These are phyloP conservation scores for Athelia sp. DNA, from an alignment of 1,284 basidiomycete species.

Conservation along the genomic window DNA sequence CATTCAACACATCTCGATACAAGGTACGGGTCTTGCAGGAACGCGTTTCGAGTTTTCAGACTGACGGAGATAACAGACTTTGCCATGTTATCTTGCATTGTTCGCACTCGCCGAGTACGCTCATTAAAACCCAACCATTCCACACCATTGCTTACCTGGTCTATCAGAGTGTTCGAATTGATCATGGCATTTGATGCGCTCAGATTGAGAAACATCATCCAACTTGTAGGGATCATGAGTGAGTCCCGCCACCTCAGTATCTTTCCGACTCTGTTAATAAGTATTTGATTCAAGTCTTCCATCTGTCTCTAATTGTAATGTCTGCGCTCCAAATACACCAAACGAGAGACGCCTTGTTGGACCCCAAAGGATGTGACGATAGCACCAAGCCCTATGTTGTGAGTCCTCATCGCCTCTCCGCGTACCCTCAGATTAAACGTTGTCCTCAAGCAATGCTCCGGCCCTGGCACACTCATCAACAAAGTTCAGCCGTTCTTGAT, in stretches of 20 bases:
- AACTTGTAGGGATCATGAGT: conserved; percentile 34
- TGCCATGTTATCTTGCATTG: conserved; percentile 21
- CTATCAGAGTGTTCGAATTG: conserved; percentile 15
- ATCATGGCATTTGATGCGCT: conserved; percentile 19
- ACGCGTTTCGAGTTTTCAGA: conserved; percentile 1
- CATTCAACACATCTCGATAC: conserved; percentile 1
- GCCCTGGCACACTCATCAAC: conserved; percentile 34
- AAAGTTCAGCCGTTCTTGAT: conserved; percentile 39
- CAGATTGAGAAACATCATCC: conserved; percentile 25
- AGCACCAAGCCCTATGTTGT: conserved; percentile 1
- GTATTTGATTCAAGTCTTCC: conserved; percentile 57
- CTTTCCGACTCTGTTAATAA: too few relatives aligned
- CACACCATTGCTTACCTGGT: background rate
- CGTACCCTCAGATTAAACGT: background rate
- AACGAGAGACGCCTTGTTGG: conserved; percentile 55
- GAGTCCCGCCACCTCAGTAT: too few relatives aligned
- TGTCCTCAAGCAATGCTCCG: conserved; percentile 24
- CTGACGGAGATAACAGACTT: conserved; percentile 9
- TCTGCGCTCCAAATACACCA: conserved; percentile 72
- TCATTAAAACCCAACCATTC: conserved; percentile 4
- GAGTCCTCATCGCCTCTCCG: background rate
- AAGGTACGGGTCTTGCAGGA: background rate
- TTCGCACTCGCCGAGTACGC: conserved; percentile 19
- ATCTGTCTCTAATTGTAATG: conserved; percentile 65
- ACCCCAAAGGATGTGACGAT: conserved; percentile 2